A percentile compares a stretch with the other conserved stretches of the same genome.
Evolutionary conservation across 2,329 filamentous ascomycete species (phyloP).

Genomic region (Neopestalotiopsis rosae): DNA sequence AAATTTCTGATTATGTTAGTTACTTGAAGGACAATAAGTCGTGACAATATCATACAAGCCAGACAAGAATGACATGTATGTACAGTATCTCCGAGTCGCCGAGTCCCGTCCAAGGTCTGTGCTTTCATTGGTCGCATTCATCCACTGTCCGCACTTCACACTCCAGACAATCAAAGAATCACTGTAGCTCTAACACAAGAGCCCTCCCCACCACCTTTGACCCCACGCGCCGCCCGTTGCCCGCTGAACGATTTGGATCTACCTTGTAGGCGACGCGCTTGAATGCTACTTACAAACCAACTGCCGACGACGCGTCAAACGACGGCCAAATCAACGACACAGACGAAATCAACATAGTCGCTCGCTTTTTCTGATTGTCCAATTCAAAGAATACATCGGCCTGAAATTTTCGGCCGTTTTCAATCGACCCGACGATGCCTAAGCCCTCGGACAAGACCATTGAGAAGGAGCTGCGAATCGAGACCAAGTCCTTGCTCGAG

Average conservation of each 20-base stretch:
- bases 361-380: not conserved
- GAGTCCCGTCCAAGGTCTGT: not conserved
- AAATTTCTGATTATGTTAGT: no score
- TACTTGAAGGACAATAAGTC: no score
- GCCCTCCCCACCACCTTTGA: not conserved
- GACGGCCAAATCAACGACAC: not conserved
- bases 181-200: not conserved
- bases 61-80: no score
- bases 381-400: not conserved
- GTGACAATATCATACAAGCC: no score
- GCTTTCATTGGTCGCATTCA: not conserved
- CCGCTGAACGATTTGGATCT: not conserved
- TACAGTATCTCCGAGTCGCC: not conserved
- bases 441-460: slow-evolving; percentile 47
- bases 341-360: no score
- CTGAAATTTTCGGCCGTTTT: not conserved
- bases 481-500: slow-evolving; percentile 52
- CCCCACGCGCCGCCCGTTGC: not conserved
- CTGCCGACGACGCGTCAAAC: not conserved
- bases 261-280: not conserved
- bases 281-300: not conserved
- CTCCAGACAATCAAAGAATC: not conserved
- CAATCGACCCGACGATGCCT: slow-evolving; percentile 23
- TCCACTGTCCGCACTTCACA: not conserved
- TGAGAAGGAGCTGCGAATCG: slow-evolving; percentile 51